Conservation (phyloP, 768 basidiomycete species). For the Chlorophyllum brunneum region DNA sequence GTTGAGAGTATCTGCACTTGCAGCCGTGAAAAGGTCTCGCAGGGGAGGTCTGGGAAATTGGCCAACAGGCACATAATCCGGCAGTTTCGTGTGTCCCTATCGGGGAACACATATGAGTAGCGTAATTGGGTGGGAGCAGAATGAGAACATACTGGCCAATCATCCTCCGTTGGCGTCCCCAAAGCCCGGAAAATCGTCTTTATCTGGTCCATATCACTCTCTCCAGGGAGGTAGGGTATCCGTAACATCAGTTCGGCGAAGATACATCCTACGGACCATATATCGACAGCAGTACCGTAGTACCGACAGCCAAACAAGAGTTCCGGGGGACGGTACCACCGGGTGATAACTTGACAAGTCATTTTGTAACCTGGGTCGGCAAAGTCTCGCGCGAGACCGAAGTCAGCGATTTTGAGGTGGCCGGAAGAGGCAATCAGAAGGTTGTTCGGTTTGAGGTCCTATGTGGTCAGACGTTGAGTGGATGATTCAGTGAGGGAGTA, state of each 20-base stretch:
- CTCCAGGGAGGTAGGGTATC: constrained; percentile 92
- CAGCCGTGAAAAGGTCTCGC: constrained; percentile 87
- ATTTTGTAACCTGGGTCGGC: constrained; percentile 94
- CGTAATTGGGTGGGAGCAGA: background rate
- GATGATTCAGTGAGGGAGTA: background rate
- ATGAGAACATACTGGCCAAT: constrained; percentile 80
- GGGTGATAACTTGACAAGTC: constrained; percentile 97
- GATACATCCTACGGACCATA: constrained; percentile 98
- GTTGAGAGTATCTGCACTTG: constrained; percentile 80
- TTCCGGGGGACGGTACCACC: constrained; percentile 99
- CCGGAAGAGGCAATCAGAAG: constrained; percentile 89
- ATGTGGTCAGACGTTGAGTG: constrained; percentile 5
- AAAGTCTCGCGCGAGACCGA: constrained; percentile 95
- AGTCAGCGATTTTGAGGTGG: constrained; percentile 95
- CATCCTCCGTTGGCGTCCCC: constrained; percentile 93
- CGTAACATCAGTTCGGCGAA: constrained; percentile 97
- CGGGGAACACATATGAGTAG: background rate
- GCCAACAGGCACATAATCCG: constrained; percentile 84
- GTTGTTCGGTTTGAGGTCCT: constrained; percentile 99
- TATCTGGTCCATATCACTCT: constrained; percentile 95
- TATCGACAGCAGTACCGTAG: constrained; percentile 89
- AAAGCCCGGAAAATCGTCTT: constrained; percentile 93
- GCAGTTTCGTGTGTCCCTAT: constrained; percentile 87
- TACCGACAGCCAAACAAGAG: constrained; percentile 87
- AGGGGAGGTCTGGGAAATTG: constrained; percentile 82